Evolutionary conservation across 2,329 filamentous ascomycete species (phyloP).

Genomic region (Orbilia javanica): DNA sequence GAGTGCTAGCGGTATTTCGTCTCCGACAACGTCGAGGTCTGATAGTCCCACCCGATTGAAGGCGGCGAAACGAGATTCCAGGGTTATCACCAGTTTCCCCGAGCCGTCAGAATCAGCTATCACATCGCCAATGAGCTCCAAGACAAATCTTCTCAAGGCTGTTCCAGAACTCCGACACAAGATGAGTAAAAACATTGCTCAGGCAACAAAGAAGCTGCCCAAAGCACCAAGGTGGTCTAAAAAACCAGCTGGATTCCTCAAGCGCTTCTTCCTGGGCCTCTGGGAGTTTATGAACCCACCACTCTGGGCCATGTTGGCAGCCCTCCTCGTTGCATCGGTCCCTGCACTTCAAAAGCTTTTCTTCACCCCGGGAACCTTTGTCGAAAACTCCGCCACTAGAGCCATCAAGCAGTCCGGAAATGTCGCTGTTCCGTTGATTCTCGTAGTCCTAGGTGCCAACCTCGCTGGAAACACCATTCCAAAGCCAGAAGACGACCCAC

Average conservation of each 20-base stretch:
- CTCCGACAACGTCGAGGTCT: constrained; percentile 48
- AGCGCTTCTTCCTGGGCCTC: constrained; percentile 74
- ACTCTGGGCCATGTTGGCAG: constrained; percentile 93
- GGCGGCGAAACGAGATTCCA: constrained; percentile 37
- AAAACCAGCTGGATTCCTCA: constrained; percentile 45
- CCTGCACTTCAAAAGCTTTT: constrained; percentile 85
- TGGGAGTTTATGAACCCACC: constrained; percentile 99
- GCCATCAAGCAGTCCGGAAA: constrained; percentile 86
- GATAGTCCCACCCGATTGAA: constrained; percentile 43
- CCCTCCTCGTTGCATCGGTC: constrained; percentile 90
- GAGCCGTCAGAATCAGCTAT: constrained; percentile 27
- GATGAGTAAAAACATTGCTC: constrained; percentile 45
- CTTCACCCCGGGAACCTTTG: constrained; percentile 87
- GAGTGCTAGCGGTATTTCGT: constrained; percentile 42
- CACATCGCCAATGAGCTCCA: constrained; percentile 39
- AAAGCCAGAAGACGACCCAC: constrained; percentile 68
- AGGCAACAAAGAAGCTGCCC: constrained; percentile 38
- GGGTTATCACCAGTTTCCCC: constrained; percentile 54
- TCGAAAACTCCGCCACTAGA: constrained; percentile 91
- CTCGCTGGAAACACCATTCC: constrained; percentile 90
- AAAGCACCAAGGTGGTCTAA: constrained; percentile 48
- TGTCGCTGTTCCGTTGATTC: constrained; percentile 92
- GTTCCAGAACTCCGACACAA: constrained; percentile 46
- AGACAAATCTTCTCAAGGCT: constrained; percentile 44
- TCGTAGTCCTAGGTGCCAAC: constrained; percentile 95